Base-by-base conservation (phyloP, 2,329 filamentous ascomycete genomes). In the Decorospora gaudefroyi region DNA sequence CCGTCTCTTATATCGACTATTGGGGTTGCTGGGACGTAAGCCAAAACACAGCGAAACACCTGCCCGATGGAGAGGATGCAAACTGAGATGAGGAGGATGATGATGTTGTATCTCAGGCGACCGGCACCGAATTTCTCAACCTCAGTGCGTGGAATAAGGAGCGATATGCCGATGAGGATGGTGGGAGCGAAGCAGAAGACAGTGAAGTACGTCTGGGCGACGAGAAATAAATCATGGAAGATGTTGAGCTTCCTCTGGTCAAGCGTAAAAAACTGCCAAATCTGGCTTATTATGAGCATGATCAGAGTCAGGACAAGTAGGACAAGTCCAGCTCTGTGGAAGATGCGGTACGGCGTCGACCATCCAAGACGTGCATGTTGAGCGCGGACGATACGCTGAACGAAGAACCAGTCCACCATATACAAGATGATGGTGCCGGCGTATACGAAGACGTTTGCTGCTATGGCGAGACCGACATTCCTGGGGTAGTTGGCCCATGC, bases 371-470 rank as follows among this genome's bases (percentile, higher is more conserved):
- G 65, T 0, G 88, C 87, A 60, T 92, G 87, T 42, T 83, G 82
- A 6, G 86, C 86, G 42, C 90, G 81, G 17, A 93, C 68, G 17
- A 95, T 77, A 35, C 90, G 82, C 69, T 92, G 88, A 0, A 85
- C 73, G 64, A 92, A 88, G 63, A 93, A 76, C 51, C 95, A 74
- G 72, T 95, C 91, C 67, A 90, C 73, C 60, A 91, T 74, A 69
- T 87, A 92, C 13, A 95, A 74, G n/a, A 95, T 72, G 30, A 95
- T 70, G 12, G 90, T 84, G 27, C 88, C 89, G 0, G 85, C 84
- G 38, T 84, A 83, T 45, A 88, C 81, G 59, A 93, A 84, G 59
- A 92, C 79, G 51, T 78, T 77, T 2, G 87, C 82, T 1, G 79
- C 78, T 30, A 83, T 81, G 2, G 74, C 78, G 2, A 84, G 58